Percentiles rank a stretch among this genome's conserved stretches.
phyloP scores from a whole-genome alignment of 805 yeast species.

The Brettanomyces custersianus region DNA sequence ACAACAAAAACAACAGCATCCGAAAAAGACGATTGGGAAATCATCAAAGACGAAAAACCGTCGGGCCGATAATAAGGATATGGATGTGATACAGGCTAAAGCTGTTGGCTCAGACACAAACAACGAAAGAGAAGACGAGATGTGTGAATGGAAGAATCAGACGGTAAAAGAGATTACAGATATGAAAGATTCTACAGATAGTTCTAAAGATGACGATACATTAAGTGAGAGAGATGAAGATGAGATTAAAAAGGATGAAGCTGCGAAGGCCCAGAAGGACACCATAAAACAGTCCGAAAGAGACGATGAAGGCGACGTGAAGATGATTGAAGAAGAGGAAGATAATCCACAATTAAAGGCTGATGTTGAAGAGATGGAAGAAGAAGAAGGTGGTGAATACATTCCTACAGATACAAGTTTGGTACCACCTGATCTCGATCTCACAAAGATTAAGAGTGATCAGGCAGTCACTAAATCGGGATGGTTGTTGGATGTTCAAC shows the following conservation, averaged over 20 bases:
- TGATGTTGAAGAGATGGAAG: constrained; percentile 5
- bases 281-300: background rate
- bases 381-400: constrained; percentile 1
- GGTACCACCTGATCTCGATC: constrained; percentile 32
- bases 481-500: constrained; percentile 52
- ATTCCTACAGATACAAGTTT: constrained; percentile 4
- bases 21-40: constrained; percentile 2
- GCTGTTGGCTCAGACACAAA: constrained; percentile 4
- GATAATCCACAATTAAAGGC: too few relatives aligned
- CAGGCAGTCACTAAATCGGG: constrained; percentile 62
- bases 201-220: constrained; percentile 27
- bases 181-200: constrained; percentile 26
- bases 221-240: constrained; percentile 11
- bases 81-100: background rate
- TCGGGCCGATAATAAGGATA: background rate
- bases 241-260: background rate
- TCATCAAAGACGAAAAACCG: background rate
- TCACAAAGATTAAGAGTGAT: constrained; percentile 60
- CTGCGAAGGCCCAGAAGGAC: constrained; percentile 4
- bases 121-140: constrained; percentile 1
- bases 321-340: background rate
- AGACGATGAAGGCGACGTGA: constrained; percentile 3
- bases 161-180: constrained; percentile 23
- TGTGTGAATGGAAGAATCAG: constrained; percentile 5
- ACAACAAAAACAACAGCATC: too few relatives aligned